phyloP scores from a whole-genome alignment of 495 filamentous ascomycete genomes.

The Neurospora cerealis region DNA sequence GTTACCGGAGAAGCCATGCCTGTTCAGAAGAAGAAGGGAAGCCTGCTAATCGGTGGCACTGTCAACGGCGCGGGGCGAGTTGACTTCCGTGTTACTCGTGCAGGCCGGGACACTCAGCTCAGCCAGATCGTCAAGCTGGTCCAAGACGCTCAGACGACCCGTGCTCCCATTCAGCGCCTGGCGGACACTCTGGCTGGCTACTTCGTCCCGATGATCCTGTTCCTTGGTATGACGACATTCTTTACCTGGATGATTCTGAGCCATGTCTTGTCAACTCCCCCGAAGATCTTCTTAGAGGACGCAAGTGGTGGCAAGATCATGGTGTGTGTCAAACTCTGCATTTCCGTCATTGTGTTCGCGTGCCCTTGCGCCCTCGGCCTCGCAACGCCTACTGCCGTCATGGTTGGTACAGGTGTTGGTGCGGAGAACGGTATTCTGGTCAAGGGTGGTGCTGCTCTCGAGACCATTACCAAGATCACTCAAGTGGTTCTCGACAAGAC shows the following conservation, averaged over 20 bases:
- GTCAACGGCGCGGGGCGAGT: constrained; percentile 88
- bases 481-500: constrained; percentile 99
- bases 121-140: constrained; percentile 97
- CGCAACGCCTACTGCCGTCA: constrained; percentile 91
- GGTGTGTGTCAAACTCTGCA: constrained; percentile 96
- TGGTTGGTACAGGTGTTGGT: constrained; percentile 95
- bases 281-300: constrained; percentile 76
- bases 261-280: constrained; percentile 68
- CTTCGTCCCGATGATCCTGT: constrained; percentile 84
- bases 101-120: constrained; percentile 89
- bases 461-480: constrained; percentile 83
- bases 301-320: constrained; percentile 81
- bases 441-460: constrained; percentile 89
- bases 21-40: constrained; percentile 75
- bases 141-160: constrained; percentile 88
- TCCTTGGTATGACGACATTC: constrained; percentile 79
- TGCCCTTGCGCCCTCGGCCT: constrained; percentile 94
- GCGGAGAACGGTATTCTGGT: constrained; percentile 96
- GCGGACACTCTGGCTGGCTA: constrained; percentile 88
- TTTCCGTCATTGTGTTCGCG: constrained; percentile 96
- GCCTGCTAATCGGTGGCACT: constrained; percentile 81
- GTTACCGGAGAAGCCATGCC: constrained; percentile 95
- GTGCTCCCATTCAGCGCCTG: constrained; percentile 90
- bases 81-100: constrained; percentile 88
- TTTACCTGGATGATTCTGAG: constrained; percentile 90